These are phyloP conservation scores for Backusella luteola DNA, from an alignment of 192 early-diverging fungal species.

Conservation along the genomic window DNA sequence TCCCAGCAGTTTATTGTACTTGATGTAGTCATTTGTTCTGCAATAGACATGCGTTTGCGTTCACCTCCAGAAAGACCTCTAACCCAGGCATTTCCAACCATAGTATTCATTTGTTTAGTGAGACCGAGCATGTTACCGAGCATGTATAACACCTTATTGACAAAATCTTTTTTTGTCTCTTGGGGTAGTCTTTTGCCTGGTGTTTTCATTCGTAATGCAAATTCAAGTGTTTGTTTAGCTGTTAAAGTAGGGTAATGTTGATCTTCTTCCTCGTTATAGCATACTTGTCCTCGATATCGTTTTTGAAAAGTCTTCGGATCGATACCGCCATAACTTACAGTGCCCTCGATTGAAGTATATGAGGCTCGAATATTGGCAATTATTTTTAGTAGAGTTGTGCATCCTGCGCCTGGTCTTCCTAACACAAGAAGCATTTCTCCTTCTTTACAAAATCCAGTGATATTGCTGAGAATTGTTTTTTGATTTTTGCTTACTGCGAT, in stretches of 20 bases:
- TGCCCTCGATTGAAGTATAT: constrained; percentile 51
- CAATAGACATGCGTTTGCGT: constrained; percentile 73
- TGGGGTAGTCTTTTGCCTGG: constrained; percentile 51
- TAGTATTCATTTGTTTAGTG: constrained; percentile 64
- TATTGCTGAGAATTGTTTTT: constrained; percentile 50
- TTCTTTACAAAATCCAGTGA: constrained; percentile 66
- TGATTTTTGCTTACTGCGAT: not conserved
- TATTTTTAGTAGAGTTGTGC: constrained; percentile 58
- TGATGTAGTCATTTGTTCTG: constrained; percentile 67
- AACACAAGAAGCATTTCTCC: constrained; percentile 73
- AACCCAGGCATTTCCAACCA: constrained; percentile 72
- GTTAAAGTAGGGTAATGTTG: constrained; percentile 77
- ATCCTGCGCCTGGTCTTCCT: constrained; percentile 69
- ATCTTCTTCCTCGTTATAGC: constrained; percentile 81
- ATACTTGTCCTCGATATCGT: constrained; percentile 69
- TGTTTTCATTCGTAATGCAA: constrained; percentile 73
- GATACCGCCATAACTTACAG: constrained; percentile 67
- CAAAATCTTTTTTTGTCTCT: constrained; percentile 47
- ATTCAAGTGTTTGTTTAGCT: constrained; percentile 75
- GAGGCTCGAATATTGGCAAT: constrained; percentile 56
- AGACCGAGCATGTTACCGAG: constrained; percentile 50
- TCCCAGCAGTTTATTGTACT: constrained; percentile 59
- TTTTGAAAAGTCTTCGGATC: constrained; percentile 52
- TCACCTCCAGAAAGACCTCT: constrained; percentile 77
- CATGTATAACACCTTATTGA: constrained; percentile 43